phyloP scores from a whole-genome alignment of 768 basidiomycete genomes.

The Mycena rosella region DNA sequence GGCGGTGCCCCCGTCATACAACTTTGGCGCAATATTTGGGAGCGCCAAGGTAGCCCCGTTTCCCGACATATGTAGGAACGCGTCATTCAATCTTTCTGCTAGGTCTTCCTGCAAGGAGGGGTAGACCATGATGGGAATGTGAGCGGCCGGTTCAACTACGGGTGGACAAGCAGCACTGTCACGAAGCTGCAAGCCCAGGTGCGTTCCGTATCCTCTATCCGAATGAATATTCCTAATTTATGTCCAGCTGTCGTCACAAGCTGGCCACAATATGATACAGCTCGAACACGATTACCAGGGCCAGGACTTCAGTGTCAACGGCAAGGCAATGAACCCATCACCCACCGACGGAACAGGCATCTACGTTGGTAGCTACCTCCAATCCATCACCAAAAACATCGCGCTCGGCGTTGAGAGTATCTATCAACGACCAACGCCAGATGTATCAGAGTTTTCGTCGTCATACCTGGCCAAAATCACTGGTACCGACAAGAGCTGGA shows the following conservation, averaged over 20 bases:
- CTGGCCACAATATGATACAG: slow-evolving; percentile 91
- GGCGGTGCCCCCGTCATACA: slow-evolving; percentile 88
- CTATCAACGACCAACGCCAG: slow-evolving; percentile 83
- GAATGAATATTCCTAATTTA: slow-evolving; percentile 29
- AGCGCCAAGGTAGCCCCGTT: slow-evolving; percentile 73
- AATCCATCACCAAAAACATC: slow-evolving; percentile 91
- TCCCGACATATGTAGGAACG: slow-evolving; percentile 6
- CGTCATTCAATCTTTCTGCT: slow-evolving; percentile 36
- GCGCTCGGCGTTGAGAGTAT: slow-evolving; percentile 90
- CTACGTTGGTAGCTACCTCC: slow-evolving; percentile 92
- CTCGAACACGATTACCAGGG: slow-evolving; percentile 96
- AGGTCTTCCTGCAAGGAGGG: slow-evolving; percentile 94
- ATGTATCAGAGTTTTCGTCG: slow-evolving; percentile 75
- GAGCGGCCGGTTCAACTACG: slow-evolving; percentile 89
- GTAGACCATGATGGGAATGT: slow-evolving; percentile 95
- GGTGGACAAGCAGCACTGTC: slow-evolving; percentile 82
- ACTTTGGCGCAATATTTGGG: slow-evolving; percentile 94
- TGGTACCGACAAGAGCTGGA: slow-evolving; percentile 81
- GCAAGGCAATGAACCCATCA: slow-evolving; percentile 93
- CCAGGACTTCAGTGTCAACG: slow-evolving; percentile 85
- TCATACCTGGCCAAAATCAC: slow-evolving; percentile 89
- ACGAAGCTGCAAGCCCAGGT: slow-evolving; percentile 94
- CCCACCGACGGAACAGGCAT: slow-evolving; percentile 90
- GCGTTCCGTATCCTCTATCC: slow-evolving; percentile 40
- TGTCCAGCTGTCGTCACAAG: slow-evolving; percentile 77